Evolutionary conservation across 1,284 basidiomycete species (phyloP).

Genomic region (Omphalotus olearius): DNA sequence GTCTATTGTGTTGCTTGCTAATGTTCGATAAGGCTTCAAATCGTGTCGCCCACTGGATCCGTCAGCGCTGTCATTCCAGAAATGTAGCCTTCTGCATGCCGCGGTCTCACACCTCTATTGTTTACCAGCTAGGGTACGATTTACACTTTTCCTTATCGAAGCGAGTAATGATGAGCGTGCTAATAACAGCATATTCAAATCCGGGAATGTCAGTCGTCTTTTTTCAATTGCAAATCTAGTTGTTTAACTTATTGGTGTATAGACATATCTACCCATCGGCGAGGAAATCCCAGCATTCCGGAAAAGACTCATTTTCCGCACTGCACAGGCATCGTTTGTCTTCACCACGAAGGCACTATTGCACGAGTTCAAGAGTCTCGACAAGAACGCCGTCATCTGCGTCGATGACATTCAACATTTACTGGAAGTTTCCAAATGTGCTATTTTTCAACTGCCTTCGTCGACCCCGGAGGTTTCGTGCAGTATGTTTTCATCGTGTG

Average conservation of each 20-base stretch:
- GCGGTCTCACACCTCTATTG: neutral
- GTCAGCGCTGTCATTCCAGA: neutral
- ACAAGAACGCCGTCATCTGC: neutral
- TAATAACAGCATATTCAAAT: conserved; percentile 11
- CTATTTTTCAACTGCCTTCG: neutral
- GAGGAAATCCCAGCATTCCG: conserved; percentile 24
- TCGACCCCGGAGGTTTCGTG: neutral
- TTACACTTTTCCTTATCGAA: neutral
- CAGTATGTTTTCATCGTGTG: neutral
- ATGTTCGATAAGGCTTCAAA: conserved; percentile 3
- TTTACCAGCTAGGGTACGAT: conserved; percentile 9
- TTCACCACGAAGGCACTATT: conserved; percentile 1
- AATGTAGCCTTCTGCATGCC: conserved; percentile 9
- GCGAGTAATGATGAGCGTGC: neutral
- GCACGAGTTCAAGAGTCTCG: conserved; percentile 1
- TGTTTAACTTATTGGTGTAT: neutral
- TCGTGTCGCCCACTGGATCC: conserved; percentile 9
- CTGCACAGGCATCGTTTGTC: conserved; percentile 2
- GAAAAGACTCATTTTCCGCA: conserved; percentile 20
- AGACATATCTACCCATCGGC: conserved; percentile 27
- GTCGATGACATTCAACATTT: conserved; percentile 8
- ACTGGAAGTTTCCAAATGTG: neutral
- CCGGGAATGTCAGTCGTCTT: conserved; percentile 11
- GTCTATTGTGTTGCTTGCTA: neutral
- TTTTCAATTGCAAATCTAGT: neutral